Evolutionary conservation across 1,284 basidiomycete genomes (phyloP).

Genomic region (Vanrija humicola): DNA sequence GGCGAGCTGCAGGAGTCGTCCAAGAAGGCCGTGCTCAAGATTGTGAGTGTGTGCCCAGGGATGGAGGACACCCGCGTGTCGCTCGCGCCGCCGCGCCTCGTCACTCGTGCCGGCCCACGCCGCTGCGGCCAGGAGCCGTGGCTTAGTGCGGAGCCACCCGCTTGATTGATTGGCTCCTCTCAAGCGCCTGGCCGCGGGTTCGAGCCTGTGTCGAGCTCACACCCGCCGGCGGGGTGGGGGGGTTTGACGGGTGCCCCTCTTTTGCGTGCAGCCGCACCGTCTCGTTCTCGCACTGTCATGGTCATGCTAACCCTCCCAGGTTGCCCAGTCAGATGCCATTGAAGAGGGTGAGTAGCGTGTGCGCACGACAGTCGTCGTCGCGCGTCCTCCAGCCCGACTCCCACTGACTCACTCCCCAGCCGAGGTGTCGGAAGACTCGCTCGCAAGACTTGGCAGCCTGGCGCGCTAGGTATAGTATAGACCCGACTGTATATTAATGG

Average conservation of each 20-base stretch:
- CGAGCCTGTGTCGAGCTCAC: no score
- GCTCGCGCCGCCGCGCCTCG: no score
- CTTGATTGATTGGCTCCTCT: background rate
- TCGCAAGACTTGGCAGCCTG: slow-evolving; percentile 43
- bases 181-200: background rate
- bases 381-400: background rate
- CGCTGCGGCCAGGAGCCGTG: no score
- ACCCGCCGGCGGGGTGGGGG: no score
- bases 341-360: slow-evolving; percentile 49
- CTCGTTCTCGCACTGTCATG: no score
- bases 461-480: slow-evolving; percentile 9
- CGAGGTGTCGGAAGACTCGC: slow-evolving; percentile 44
- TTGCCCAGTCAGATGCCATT: slow-evolving; percentile 52
- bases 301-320: no score
- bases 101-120: no score
- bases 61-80: no score
- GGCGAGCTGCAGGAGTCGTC: slow-evolving; percentile 98
- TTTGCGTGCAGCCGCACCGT: no score
- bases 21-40: slow-evolving; percentile 92
- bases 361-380: no score
- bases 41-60: slow-evolving; percentile 54
- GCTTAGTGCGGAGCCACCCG: no score
- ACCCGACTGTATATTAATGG: slow-evolving; percentile 7
- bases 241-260: no score
- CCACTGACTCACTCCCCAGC: slow-evolving; percentile 26